Evolutionary conservation across 306 rosid species (phyloP).

Genomic region (Astragalus membranaceus): DNA sequence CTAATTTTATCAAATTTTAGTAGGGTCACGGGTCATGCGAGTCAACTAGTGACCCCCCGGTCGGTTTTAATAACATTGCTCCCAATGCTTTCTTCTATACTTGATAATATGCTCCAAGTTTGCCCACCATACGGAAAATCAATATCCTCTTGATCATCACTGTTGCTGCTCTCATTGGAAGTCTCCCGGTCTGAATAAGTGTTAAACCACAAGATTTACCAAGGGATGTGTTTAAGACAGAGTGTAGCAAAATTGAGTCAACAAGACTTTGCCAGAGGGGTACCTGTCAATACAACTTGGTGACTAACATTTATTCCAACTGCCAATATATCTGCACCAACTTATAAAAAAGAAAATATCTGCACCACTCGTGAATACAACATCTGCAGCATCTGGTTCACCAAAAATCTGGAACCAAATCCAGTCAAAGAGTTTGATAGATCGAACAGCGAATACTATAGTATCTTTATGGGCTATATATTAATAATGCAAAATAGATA

Average conservation of each 20-base stretch:
- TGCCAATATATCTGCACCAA: constrained; percentile 63
- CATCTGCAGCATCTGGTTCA: constrained; percentile 95
- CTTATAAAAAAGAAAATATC: too few species aligned
- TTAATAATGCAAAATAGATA: not conserved
- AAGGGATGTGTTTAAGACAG: not conserved
- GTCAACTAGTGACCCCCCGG: too few species aligned
- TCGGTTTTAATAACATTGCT: too few species aligned
- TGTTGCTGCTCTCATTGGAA: too few species aligned
- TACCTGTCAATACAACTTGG: constrained; percentile 79
- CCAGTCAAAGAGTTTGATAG: constrained; percentile 12
- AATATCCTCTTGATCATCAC: too few species aligned
- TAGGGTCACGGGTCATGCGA: too few species aligned
- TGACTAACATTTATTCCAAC: constrained; percentile 90
- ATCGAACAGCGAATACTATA: not conserved
- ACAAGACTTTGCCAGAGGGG: not conserved
- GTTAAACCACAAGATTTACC: not conserved
- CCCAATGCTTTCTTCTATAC: too few species aligned
- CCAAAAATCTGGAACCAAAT: constrained; percentile 59
- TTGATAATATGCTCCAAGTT: too few species aligned
- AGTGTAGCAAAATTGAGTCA: not conserved
- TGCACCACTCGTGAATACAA: constrained; percentile 81
- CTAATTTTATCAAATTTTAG: too few species aligned
- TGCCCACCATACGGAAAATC: too few species aligned
- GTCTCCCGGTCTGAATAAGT: too few species aligned
- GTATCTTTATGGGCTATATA: not conserved